A percentile compares a stretch with the other conserved stretches of the same genome.
phyloP scores from a whole-genome alignment of 768 basidiomycete genomes.

The Macrolepiota dolichaula region DNA sequence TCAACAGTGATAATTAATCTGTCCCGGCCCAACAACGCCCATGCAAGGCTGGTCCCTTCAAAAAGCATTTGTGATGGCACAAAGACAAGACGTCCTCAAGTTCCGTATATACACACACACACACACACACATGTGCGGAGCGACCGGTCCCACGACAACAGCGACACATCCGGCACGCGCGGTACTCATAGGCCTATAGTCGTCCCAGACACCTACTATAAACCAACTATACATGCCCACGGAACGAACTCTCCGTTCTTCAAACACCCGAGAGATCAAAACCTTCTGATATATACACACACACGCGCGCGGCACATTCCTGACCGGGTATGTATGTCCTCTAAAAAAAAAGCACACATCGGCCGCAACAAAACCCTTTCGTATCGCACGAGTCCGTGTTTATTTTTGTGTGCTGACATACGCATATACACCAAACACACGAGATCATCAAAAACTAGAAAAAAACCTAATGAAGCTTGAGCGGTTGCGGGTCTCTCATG shows the following conservation, averaged over 20 bases:
- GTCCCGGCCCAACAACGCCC: not conserved
- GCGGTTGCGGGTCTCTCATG: too few relatives aligned
- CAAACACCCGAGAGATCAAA: not conserved
- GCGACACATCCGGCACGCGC: not conserved
- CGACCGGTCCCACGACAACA: not conserved
- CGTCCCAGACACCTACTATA: not conserved
- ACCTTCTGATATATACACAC: not conserved
- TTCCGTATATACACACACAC: too few relatives aligned
- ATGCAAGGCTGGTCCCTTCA: not conserved
- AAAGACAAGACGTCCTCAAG: not conserved
- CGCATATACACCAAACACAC: too few relatives aligned
- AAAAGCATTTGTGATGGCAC: not conserved
- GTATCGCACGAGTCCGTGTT: too few relatives aligned
- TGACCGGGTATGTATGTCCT: not conserved
- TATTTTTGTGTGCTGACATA: too few relatives aligned
- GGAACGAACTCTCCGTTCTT: not conserved
- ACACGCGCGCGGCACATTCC: not conserved
- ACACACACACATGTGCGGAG: not conserved
- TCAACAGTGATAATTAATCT: not conserved
- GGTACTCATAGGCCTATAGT: not conserved
- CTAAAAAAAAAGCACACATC: too few relatives aligned
- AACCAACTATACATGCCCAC: not conserved
- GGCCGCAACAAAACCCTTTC: too few relatives aligned
- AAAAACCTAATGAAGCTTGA: conserved; percentile 2
- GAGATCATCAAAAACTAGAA: not conserved